phyloP scores from a whole-genome alignment of 1,139 yeast genomes.

The Saccharomyces pastorianus region DNA sequence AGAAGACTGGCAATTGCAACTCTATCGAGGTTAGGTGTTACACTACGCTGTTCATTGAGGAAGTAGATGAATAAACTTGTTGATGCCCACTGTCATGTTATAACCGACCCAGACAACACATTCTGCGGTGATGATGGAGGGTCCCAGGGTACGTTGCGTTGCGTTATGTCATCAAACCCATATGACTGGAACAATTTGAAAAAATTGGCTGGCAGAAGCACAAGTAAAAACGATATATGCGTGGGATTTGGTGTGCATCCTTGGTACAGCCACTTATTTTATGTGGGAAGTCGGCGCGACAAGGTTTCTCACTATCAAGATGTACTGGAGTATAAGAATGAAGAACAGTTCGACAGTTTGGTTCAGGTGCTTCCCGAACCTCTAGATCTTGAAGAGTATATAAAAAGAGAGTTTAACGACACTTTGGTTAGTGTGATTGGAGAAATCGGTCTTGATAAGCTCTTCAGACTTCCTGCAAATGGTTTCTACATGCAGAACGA shows the following conservation, averaged over 20 bases:
- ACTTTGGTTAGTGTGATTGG: slow-evolving; percentile 44
- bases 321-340: slow-evolving; percentile 31
- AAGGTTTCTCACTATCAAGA: slow-evolving; percentile 45
- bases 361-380: slow-evolving; percentile 57
- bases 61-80: slow-evolving; percentile 20
- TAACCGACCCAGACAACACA: slow-evolving; percentile 19
- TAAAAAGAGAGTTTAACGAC: slow-evolving; percentile 38
- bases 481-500: slow-evolving; percentile 45
- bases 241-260: slow-evolving; percentile 78
- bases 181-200: slow-evolving; percentile 39
- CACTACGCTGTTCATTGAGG: not conserved
- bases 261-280: slow-evolving; percentile 70
- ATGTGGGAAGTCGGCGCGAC: slow-evolving; percentile 22
- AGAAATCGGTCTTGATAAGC: slow-evolving; percentile 80
- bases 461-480: slow-evolving; percentile 56
- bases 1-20: not conserved
- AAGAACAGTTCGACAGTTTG: slow-evolving; percentile 36
- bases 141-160: slow-evolving; percentile 8
- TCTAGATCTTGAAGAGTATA: slow-evolving; percentile 25
- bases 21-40: not conserved
- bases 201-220: slow-evolving; percentile 28
- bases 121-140: not conserved
- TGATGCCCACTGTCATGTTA: slow-evolving; percentile 64
- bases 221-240: slow-evolving; percentile 39
- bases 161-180: slow-evolving; percentile 54